phyloP scores from a whole-genome alignment of 2,329 filamentous ascomycete species.

The Camillea tinctor region DNA sequence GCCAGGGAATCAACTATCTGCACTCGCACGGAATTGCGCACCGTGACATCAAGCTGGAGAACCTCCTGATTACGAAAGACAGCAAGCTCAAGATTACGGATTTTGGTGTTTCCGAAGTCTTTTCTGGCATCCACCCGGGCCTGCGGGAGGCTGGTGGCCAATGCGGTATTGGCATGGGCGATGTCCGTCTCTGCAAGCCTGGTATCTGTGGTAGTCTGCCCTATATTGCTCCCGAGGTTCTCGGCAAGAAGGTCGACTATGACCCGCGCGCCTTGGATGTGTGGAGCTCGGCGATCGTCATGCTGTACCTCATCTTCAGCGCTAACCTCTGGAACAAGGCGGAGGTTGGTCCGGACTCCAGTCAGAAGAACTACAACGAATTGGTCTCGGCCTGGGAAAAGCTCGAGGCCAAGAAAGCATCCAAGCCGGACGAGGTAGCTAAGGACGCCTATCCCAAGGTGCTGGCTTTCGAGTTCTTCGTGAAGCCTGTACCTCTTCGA shows the following conservation, averaged over 20 bases:
- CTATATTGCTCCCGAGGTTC: constrained; percentile 84
- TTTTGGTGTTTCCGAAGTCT: constrained; percentile 87
- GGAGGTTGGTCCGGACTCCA: constrained; percentile 37
- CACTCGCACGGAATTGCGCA: constrained; percentile 85
- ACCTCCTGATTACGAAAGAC: constrained; percentile 74
- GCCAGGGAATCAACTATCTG: constrained; percentile 79
- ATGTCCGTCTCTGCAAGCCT: constrained; percentile 69
- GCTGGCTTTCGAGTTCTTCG: constrained; percentile 59
- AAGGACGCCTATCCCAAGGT: constrained; percentile 67
- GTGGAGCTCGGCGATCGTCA: constrained; percentile 83
- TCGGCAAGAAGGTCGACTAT: constrained; percentile 62
- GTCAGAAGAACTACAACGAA: constrained; percentile 59
- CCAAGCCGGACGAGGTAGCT: constrained; percentile 37
- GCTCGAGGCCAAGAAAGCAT: constrained; percentile 57
- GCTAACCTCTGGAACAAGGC: constrained; percentile 75
- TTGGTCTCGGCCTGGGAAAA: constrained; percentile 67
- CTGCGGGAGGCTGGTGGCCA: constrained; percentile 69
- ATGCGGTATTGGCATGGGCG: constrained; percentile 71
- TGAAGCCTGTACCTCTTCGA: constrained; percentile 67
- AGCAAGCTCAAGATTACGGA: constrained; percentile 89
- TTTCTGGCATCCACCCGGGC: constrained; percentile 78
- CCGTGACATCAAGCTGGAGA: constrained; percentile 88
- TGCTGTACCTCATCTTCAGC: constrained; percentile 71
- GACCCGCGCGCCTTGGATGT: constrained; percentile 81
- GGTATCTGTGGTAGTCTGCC: constrained; percentile 83